Evolutionary conservation across 176 grass and related monocot genomes (phyloP).

Genomic region (Bolboschoenus planiculmis): DNA sequence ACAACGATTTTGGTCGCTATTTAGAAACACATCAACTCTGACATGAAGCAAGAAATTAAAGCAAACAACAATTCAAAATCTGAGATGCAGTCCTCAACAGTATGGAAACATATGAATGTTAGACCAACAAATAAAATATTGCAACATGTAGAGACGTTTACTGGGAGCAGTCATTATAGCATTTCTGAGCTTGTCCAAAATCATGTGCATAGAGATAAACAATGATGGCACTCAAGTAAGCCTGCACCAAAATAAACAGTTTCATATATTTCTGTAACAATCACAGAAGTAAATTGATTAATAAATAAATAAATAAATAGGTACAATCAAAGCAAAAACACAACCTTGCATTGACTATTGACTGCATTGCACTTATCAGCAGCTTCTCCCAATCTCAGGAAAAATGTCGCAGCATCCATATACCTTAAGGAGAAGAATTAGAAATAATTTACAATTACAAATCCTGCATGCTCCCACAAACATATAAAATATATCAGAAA

Average conservation of each 20-base stretch:
- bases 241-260: constrained; percentile 41
- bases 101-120: constrained; percentile 5
- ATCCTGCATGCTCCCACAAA: background rate
- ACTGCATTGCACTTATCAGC: constrained; percentile 94
- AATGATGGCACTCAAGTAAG: constrained; percentile 87
- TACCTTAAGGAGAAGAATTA: constrained; percentile 37
- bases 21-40: constrained; percentile 82
- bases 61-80: background rate
- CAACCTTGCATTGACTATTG: constrained; percentile 98
- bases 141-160: constrained; percentile 28
- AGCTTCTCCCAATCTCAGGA: constrained; percentile 72
- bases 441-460: background rate
- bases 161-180: constrained; percentile 97
- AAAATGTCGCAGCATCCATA: constrained; percentile 72
- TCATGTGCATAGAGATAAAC: constrained; percentile 94
- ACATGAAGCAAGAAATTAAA: constrained; percentile 16
- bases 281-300: background rate
- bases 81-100: background rate
- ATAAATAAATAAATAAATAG: background rate
- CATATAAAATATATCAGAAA: background rate
- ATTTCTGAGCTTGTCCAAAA: constrained; percentile 97
- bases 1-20: constrained; percentile 74
- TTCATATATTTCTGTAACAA: background rate
- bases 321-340: background rate
- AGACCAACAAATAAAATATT: constrained; percentile 10